Percentiles rank a stretch among this genome's conserved stretches.
phyloP scores from a whole-genome alignment of 352 stramenopile genomes.

The Globisporangium cylindrosporum region DNA sequence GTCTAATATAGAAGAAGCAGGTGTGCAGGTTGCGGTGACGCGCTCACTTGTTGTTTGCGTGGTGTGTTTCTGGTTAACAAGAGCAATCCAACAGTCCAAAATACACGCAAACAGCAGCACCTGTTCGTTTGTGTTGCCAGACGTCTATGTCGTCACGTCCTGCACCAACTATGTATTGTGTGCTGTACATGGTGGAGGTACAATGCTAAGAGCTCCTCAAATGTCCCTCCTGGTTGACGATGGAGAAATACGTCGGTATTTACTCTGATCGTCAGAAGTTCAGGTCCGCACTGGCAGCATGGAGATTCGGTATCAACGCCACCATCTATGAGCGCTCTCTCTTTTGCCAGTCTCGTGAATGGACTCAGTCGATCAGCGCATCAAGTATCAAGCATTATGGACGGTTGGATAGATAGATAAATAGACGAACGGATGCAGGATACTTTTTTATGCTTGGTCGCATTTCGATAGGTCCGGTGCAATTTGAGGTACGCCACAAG shows the following conservation, averaged over 20 bases:
- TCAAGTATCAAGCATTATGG: background rate
- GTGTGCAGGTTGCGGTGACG: background rate
- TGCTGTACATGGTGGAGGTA: no score
- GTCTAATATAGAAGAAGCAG: constrained; percentile 12
- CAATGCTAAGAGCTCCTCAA: no score
- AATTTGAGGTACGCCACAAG: background rate
- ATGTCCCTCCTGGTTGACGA: no score
- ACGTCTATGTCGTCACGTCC: background rate
- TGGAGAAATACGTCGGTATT: no score
- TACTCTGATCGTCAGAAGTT: no score
- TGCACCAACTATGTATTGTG: background rate
- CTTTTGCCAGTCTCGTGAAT: no score
- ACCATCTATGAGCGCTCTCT: background rate
- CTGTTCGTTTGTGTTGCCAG: background rate
- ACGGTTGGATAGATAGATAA: no score
- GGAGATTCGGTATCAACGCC: background rate
- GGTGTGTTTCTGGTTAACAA: background rate
- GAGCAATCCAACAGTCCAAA: background rate
- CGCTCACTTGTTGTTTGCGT: background rate
- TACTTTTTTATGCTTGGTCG: background rate
- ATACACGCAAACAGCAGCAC: background rate
- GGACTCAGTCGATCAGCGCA: background rate
- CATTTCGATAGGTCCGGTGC: background rate
- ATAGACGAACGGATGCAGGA: background rate
- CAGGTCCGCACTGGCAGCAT: background rate